phyloP scores from a whole-genome alignment of 2,329 filamentous ascomycete genomes.

The Botrytis cinerea region DNA sequence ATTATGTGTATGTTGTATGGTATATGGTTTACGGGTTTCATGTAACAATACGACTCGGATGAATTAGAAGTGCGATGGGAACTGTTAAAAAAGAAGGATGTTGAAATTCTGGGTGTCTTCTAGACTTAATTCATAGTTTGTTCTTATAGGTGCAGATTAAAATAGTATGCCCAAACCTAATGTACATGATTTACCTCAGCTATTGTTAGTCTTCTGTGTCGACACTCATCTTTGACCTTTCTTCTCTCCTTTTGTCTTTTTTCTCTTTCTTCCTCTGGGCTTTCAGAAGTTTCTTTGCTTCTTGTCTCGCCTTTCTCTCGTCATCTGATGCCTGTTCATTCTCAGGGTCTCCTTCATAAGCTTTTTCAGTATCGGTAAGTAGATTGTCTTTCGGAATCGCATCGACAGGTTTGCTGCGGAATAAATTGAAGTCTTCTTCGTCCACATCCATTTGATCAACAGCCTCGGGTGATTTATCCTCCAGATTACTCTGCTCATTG shows the following conservation, averaged over 20 bases:
- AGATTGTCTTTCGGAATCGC: constrained; percentile 2
- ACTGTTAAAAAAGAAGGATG: not conserved
- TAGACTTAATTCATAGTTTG: not conserved
- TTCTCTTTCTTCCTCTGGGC: constrained; percentile 22
- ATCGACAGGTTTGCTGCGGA: constrained; percentile 22
- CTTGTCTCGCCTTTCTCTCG: constrained; percentile 17
- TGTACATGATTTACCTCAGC: not conserved
- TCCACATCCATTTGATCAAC: constrained; percentile 22
- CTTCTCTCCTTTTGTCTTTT: constrained; percentile 21
- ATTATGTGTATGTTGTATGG: constrained; percentile 8
- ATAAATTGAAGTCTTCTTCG: constrained; percentile 18
- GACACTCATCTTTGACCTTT: constrained; percentile 18
- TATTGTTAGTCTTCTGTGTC: constrained; percentile 7
- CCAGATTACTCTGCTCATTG: not conserved
- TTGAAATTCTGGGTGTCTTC: not conserved
- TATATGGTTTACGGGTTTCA: not conserved
- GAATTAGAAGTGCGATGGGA: not conserved
- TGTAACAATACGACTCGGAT: constrained; percentile 2
- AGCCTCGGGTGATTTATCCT: constrained; percentile 6
- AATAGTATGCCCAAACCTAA: constrained; percentile 3
- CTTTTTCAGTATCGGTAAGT: constrained; percentile 13
- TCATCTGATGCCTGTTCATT: constrained; percentile 10
- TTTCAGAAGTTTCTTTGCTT: constrained; percentile 20
- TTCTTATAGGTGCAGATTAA: not conserved
- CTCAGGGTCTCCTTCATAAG: constrained; percentile 22